Percentiles rank a stretch among this genome's conserved stretches.
phyloP scores from a whole-genome alignment of 2,329 filamentous ascomycete species.

The Periconia sp. region DNA sequence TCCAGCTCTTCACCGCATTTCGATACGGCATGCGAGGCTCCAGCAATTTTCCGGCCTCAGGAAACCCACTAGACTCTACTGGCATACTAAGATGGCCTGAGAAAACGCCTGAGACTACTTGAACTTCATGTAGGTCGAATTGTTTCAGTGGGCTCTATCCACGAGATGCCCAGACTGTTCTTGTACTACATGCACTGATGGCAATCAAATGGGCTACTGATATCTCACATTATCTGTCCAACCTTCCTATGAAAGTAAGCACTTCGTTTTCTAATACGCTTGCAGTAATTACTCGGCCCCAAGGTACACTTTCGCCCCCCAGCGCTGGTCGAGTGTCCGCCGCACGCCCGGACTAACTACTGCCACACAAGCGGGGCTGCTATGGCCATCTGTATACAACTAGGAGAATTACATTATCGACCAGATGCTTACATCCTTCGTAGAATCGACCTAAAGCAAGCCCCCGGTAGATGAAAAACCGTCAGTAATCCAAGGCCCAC shows the following conservation, averaged over 20 bases:
- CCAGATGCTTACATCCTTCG: background rate
- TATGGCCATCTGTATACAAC: background rate
- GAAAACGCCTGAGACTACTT: too few relatives aligned
- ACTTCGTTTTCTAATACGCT: background rate
- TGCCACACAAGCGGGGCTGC: background rate
- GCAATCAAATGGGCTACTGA: background rate
- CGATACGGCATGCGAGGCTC: constrained; percentile 7
- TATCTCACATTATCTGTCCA: background rate
- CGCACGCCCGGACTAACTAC: background rate
- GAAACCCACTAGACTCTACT: background rate
- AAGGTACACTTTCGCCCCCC: background rate
- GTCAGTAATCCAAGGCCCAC: background rate
- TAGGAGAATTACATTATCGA: constrained; percentile 2
- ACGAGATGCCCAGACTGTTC: background rate
- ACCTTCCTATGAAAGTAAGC: background rate
- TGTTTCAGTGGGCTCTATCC: too few relatives aligned
- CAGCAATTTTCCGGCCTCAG: background rate
- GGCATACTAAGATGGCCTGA: background rate
- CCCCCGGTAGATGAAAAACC: background rate
- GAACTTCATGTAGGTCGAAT: too few relatives aligned
- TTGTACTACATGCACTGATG: background rate
- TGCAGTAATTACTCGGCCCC: background rate
- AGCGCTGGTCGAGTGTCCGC: background rate
- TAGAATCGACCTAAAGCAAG: background rate
- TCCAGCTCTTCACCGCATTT: constrained; percentile 5